These are phyloP conservation scores for Teratosphaeria destructans DNA, from an alignment of 2,329 filamentous ascomycete genomes.

Conservation along the genomic window DNA sequence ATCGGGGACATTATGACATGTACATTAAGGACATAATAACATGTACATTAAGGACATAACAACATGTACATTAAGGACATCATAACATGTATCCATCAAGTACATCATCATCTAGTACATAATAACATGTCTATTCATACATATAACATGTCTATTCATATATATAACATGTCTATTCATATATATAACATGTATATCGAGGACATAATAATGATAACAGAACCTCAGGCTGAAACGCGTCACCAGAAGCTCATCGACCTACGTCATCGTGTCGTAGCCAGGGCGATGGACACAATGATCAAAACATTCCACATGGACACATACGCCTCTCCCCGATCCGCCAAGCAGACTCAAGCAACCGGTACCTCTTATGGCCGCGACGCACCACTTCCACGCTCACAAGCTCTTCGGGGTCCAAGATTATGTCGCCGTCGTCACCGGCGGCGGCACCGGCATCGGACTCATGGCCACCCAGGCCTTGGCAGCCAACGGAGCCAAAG, in stretches of 20 bases:
- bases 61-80: too few relatives aligned
- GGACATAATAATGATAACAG: too few relatives aligned
- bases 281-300: neutral
- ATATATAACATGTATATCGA: too few relatives aligned
- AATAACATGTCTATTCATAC: too few relatives aligned
- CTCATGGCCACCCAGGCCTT: conserved; percentile 52
- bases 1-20: too few relatives aligned
- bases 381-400: conserved; percentile 37
- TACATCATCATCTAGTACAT: too few relatives aligned
- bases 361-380: conserved; percentile 21
- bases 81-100: too few relatives aligned
- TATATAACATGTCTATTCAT: too few relatives aligned
- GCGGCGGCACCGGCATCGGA: conserved; percentile 46
- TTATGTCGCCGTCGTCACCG: conserved; percentile 49
- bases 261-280: neutral
- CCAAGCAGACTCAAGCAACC: neutral
- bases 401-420: conserved; percentile 46
- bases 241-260: neutral
- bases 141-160: too few relatives aligned
- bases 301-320: neutral
- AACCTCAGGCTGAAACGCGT: neutral
- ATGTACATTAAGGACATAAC: too few relatives aligned
- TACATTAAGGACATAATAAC: too few relatives aligned
- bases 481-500: conserved; percentile 50
- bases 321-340: neutral